Base-by-base conservation (phyloP, 805 yeast genomes). In the Spathaspora arborariae region DNA sequence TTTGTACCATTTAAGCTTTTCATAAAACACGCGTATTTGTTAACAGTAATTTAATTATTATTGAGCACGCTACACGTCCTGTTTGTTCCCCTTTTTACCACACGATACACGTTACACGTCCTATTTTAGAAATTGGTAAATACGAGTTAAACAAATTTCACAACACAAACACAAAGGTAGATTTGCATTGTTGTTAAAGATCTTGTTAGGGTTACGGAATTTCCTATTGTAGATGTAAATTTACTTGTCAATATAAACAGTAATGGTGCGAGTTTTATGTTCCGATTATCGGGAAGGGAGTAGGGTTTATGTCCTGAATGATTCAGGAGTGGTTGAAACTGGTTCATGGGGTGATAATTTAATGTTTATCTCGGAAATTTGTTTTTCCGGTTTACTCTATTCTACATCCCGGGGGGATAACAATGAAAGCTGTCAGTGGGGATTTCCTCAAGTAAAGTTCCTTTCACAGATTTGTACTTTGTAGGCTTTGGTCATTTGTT, bases 61-160 rank as follows among this genome's bases (percentile, higher is more conserved):
- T 30, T 30, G 35, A 30, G n/a, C 39, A 20, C 39, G 39, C 9
- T 37, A 37, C 39, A 37, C 39, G 39, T 37, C 39, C n/a, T 22
- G 24, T 18, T 3, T 5, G 13, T 4, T 11, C 20, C 39, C n/a
- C n/a, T n/a, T n/a, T n/a, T n/a, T n/a, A n/a, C n/a, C n/a, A 30
- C 35, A 30, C 35, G 35, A 15, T 37, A 7, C 39, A 37, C 39
- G 39, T 18, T 20, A 37, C 39, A 37, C 39, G 39, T 37, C 39
- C 39, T 4, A 37, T 19, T 37, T 37, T 11, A 20, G 39, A 11
- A 37, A 37, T 37, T 37, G 16, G 9, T 13, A 37, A 37, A 37
- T 37, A 37, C 39, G 39, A 20, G 3, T 16, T n/a, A 24, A 15
- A 13, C 6, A 30, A 30, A 30, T 30, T 30, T 15, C 16, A 30